These are phyloP conservation scores for Fusarium pseudonygamai DNA, from an alignment of 2,329 filamentous ascomycete genomes.

Conservation along the genomic window DNA sequence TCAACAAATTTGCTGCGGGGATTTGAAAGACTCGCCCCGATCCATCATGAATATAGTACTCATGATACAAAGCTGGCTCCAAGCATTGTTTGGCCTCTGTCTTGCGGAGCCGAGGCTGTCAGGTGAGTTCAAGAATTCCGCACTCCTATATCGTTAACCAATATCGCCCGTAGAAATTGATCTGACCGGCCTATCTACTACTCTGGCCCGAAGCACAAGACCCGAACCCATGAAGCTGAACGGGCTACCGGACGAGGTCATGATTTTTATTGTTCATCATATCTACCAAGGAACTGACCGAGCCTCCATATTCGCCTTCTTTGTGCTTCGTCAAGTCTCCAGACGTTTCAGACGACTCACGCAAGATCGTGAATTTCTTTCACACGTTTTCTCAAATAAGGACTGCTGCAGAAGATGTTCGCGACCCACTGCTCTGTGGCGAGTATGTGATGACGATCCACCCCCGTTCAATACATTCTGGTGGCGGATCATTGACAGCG, in stretches of 20 bases:
- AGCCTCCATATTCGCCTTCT: not conserved
- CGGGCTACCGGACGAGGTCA: not conserved
- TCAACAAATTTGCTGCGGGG: accelerated
- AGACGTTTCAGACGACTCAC: not conserved
- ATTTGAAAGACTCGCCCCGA: not conserved
- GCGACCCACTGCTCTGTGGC: not conserved
- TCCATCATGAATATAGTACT: not conserved
- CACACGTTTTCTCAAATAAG: not conserved
- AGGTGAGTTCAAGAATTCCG: not conserved
- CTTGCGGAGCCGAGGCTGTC: not conserved
- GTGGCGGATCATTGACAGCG: not conserved
- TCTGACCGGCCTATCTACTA: not conserved
- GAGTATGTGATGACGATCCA: not conserved
- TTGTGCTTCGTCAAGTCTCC: not conserved
- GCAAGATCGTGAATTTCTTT: not conserved
- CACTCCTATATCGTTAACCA: not conserved
- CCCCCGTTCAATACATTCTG: not conserved
- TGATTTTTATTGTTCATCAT: not conserved
- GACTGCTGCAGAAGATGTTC: not conserved
- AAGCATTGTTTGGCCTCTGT: not conserved
- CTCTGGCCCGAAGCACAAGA: not conserved
- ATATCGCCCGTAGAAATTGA: not conserved
- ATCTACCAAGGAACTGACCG: not conserved
- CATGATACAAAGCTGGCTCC: not conserved
- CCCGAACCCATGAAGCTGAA: not conserved